phyloP scores from a whole-genome alignment of 1,284 basidiomycete genomes.

The Ceratobasidium sp. region DNA sequence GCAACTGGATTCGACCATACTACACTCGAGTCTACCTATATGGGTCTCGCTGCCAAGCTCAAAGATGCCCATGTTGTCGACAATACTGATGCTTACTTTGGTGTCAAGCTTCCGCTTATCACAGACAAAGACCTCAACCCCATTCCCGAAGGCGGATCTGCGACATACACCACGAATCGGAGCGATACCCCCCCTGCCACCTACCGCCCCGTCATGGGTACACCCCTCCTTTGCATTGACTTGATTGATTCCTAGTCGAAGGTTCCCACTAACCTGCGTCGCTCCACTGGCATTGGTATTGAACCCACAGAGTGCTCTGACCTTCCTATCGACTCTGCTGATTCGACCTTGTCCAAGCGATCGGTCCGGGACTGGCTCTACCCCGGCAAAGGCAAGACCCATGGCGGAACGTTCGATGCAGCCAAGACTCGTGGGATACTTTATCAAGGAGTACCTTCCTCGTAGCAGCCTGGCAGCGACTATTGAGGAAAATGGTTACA shows the following conservation, averaged over 20 bases:
- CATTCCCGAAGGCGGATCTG: not conserved
- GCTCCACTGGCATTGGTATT: not conserved
- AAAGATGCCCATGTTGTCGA: constrained; percentile 49
- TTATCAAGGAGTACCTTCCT: constrained; percentile 20
- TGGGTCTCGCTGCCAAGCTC: constrained; percentile 50
- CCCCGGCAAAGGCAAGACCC: not conserved
- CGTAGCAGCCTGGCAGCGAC: constrained; percentile 5
- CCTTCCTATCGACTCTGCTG: not conserved
- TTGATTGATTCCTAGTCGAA: constrained; percentile 48
- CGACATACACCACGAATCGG: constrained; percentile 47
- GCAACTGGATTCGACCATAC: constrained; percentile 41
- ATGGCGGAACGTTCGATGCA: constrained; percentile 1
- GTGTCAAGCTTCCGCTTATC: constrained; percentile 40
- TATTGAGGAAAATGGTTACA: constrained; percentile 22
- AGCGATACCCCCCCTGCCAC: constrained; percentile 35
- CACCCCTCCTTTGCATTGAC: constrained; percentile 50
- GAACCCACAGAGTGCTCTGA: constrained; percentile 9
- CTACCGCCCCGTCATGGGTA: constrained; percentile 50
- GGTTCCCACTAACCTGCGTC: not conserved
- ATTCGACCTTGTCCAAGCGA: constrained; percentile 31
- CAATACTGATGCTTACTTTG: constrained; percentile 45
- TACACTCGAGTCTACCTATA: constrained; percentile 44
- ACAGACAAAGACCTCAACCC: not conserved
- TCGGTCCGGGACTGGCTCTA: constrained; percentile 33
- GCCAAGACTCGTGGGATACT: constrained; percentile 13